Conservation (phyloP, 306 rosid species). For the Lotus japonicus region DNA sequence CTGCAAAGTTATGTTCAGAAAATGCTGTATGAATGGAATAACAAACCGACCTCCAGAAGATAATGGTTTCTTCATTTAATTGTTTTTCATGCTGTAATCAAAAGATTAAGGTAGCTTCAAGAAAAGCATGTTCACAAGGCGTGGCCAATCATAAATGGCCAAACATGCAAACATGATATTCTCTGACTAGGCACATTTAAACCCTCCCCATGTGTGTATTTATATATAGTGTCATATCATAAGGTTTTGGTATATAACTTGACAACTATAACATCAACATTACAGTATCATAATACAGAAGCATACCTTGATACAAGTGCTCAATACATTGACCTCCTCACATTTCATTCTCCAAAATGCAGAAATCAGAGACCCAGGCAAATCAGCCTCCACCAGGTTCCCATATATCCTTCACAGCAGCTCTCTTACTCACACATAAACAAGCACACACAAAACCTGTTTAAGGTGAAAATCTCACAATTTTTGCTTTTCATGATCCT, state of each 20-base stretch:
- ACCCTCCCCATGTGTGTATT: no score
- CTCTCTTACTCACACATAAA: not conserved
- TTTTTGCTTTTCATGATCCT: not conserved
- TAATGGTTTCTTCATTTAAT: not conserved
- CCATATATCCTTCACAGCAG: not conserved
- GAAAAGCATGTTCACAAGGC: not conserved
- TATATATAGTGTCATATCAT: not conserved
- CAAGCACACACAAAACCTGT: not conserved
- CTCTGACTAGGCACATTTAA: not conserved
- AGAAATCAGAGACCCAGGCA: slow-evolving; percentile 33
- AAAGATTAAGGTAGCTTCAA: not conserved
- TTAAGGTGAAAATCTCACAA: not conserved
- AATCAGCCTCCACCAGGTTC: slow-evolving; percentile 63
- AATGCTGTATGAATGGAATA: slow-evolving; percentile 13
- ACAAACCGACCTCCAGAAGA: slow-evolving; percentile 14
- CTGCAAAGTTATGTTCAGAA: not conserved
- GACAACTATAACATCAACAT: slow-evolving; percentile 1
- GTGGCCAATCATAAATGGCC: not conserved
- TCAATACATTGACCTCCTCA: not conserved
- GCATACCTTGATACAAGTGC: not conserved
- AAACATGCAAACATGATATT: not conserved
- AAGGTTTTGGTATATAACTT: not conserved
- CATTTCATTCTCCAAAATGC: slow-evolving; percentile 34
- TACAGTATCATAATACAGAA: not conserved
- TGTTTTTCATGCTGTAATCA: not conserved